Conservation (phyloP, 257 asterid species). For the Salvia rosmarinus region DNA sequence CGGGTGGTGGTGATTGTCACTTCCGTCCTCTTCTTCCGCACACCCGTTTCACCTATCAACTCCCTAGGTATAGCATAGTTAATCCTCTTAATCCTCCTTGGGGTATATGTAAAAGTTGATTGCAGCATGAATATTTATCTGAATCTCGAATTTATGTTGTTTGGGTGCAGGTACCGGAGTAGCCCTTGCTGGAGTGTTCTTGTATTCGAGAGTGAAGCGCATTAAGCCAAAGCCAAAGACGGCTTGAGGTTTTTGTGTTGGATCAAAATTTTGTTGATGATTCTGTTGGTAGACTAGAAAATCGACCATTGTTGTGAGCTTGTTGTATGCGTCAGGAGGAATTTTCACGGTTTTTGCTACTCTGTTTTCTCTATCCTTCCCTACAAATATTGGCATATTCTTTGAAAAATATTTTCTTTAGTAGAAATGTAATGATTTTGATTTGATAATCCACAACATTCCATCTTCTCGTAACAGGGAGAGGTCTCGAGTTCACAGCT, state of each 20-base stretch:
- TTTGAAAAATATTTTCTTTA: slow-evolving; percentile 20
- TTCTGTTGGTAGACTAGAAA: slow-evolving; percentile 40
- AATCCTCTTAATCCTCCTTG: neutral
- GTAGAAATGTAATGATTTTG: slow-evolving; percentile 23
- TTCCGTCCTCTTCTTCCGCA: slow-evolving; percentile 90
- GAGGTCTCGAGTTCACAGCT: no score
- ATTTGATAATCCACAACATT: slow-evolving; percentile 10
- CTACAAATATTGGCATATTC: slow-evolving; percentile 16
- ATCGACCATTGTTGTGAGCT: slow-evolving; percentile 15
- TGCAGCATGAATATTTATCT: neutral
- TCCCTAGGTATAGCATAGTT: slow-evolving; percentile 55
- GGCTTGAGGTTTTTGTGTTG: slow-evolving; percentile 43
- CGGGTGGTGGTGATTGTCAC: slow-evolving; percentile 95
- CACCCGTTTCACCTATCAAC: slow-evolving; percentile 81
- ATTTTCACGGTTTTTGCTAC: slow-evolving; percentile 9
- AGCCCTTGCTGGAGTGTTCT: slow-evolving; percentile 89
- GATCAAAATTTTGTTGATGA: slow-evolving; percentile 43
- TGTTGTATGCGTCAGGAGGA: slow-evolving; percentile 25
- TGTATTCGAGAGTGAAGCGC: slow-evolving; percentile 87
- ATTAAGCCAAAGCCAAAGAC: slow-evolving; percentile 73
- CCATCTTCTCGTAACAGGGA: neutral
- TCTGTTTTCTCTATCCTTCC: neutral
- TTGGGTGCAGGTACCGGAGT: slow-evolving; percentile 62
- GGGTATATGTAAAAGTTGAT: neutral
- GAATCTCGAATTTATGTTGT: neutral